Percentiles rank a stretch among this genome's conserved stretches.
These are phyloP conservation scores for Lentinula sp. DNA, from an alignment of 768 basidiomycete genomes.

Conservation along the genomic window DNA sequence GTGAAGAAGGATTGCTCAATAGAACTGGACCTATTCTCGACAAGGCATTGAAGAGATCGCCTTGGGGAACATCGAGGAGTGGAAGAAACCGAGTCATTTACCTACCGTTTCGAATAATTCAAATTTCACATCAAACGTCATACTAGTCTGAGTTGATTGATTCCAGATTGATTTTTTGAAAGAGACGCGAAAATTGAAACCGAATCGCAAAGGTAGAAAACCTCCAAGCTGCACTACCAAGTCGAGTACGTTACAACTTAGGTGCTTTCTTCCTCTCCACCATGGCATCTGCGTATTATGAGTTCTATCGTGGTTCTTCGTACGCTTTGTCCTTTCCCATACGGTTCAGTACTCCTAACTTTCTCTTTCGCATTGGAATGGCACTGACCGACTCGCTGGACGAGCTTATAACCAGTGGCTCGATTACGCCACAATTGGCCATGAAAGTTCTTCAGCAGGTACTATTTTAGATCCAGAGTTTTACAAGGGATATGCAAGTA, in stretches of 20 bases:
- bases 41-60: slow-evolving; percentile 52
- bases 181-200: no score
- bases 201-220: no score
- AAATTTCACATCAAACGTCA: background rate
- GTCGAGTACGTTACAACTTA: background rate
- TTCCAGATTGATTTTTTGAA: no score
- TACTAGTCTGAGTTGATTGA: no score
- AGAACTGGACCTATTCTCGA: slow-evolving; percentile 77
- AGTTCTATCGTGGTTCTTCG: slow-evolving; percentile 91
- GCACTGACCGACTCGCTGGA: slow-evolving; percentile 97
- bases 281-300: slow-evolving; percentile 51
- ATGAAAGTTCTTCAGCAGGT: slow-evolving; percentile 99
- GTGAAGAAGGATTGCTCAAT: slow-evolving; percentile 29
- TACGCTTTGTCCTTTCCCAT: slow-evolving; percentile 33
- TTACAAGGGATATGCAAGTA: background rate
- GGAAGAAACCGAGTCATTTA: slow-evolving; percentile 56
- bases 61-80: slow-evolving; percentile 44
- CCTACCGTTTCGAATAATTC: background rate
- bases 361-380: slow-evolving; percentile 76
- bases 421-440: slow-evolving; percentile 94
- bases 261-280: no score
- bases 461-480: background rate
- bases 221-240: background rate
- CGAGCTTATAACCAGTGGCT: slow-evolving; percentile 94
- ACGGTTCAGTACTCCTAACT: background rate